These are phyloP conservation scores for Tanacetum coccineum DNA, from an alignment of 129 eudicot species.

Conservation along the genomic window DNA sequence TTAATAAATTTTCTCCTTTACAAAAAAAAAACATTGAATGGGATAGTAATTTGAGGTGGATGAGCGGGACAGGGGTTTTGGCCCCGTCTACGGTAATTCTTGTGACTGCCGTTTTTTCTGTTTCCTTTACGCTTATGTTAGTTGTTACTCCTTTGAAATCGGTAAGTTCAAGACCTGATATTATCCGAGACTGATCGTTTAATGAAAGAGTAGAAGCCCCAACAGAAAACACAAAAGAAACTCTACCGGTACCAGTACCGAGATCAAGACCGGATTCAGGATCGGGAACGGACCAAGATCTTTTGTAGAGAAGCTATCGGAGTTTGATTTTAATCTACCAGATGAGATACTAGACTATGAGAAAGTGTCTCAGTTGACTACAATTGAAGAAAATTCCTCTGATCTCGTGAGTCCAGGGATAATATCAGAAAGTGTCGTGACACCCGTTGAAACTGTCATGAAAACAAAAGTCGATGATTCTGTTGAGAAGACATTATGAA, in stretches of 20 bases:
- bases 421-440: constrained; percentile 17
- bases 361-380: constrained; percentile 26
- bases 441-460: constrained; percentile 11
- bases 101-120: constrained; percentile 42
- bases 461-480: constrained; percentile 36
- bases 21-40: too few relatives aligned
- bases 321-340: constrained; percentile 42
- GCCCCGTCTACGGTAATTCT: constrained; percentile 44
- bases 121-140: constrained; percentile 64
- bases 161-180: constrained; percentile 34
- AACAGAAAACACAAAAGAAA: constrained; percentile 32
- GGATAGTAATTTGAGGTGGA: constrained; percentile 38
- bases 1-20: too few relatives aligned
- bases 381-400: constrained; percentile 45
- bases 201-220: constrained; percentile 26
- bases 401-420: constrained; percentile 20
- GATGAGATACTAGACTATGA: constrained; percentile 51
- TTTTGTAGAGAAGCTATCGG: constrained; percentile 19
- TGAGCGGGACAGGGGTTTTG: constrained; percentile 42
- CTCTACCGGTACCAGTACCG: neutral
- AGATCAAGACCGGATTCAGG: neutral
- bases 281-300: too few relatives aligned
- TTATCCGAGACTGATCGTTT: constrained; percentile 24
- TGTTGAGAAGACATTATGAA: constrained; percentile 42
- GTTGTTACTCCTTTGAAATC: constrained; percentile 77